These are phyloP conservation scores for Penicillium cosmopolitanum DNA, from an alignment of 495 filamentous ascomycete species.

Conservation along the genomic window DNA sequence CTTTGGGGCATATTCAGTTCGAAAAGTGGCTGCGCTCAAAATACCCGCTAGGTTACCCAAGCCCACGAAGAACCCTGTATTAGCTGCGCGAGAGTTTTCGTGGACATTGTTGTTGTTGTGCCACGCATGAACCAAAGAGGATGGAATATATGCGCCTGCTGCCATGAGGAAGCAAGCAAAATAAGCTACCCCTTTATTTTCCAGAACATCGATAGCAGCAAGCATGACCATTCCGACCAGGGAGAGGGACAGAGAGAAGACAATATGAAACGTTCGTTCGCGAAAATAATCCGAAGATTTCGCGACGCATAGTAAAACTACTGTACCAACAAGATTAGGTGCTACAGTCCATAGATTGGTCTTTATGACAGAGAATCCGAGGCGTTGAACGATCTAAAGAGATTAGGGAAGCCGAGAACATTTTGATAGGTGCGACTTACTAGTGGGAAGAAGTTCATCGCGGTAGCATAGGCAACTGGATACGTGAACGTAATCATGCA, in stretches of 20 bases:
- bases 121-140: slow-evolving; percentile 53
- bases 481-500: slow-evolving; percentile 39
- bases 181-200: slow-evolving; percentile 63
- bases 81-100: slow-evolving; percentile 56
- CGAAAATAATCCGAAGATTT: slow-evolving; percentile 64
- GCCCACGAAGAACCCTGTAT: slow-evolving; percentile 55
- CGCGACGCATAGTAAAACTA: slow-evolving; percentile 65
- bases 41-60: slow-evolving; percentile 74
- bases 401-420: slow-evolving; percentile 7
- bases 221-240: slow-evolving; percentile 72
- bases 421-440: slow-evolving; percentile 9
- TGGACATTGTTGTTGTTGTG: slow-evolving; percentile 77
- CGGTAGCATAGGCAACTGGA: slow-evolving; percentile 39
- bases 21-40: slow-evolving; percentile 71
- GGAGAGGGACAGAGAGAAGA: slow-evolving; percentile 65
- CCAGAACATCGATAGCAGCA: slow-evolving; percentile 61
- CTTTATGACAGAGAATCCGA: slow-evolving; percentile 62
- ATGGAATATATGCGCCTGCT: slow-evolving; percentile 53
- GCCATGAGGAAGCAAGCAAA: slow-evolving; percentile 78
- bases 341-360: slow-evolving; percentile 76
- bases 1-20: slow-evolving; percentile 65
- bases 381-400: slow-evolving; percentile 55
- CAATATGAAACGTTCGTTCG: slow-evolving; percentile 68
- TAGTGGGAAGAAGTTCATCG: slow-evolving; percentile 41
- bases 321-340: slow-evolving; percentile 65